phyloP scores from a whole-genome alignment of 768 basidiomycete species.

The Lactifluus rugatus region DNA sequence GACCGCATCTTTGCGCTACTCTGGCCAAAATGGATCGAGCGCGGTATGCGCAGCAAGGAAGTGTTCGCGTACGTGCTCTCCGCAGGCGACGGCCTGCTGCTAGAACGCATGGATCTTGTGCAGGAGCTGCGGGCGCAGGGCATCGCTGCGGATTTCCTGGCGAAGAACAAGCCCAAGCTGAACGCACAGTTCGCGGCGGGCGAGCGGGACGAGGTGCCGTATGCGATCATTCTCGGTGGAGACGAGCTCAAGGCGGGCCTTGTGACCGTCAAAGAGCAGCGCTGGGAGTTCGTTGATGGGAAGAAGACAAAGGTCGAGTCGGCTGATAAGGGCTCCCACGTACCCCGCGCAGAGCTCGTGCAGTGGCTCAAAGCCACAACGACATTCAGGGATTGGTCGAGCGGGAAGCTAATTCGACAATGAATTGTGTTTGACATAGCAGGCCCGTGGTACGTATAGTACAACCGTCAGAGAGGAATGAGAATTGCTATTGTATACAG shows the following conservation, averaged over 20 bases:
- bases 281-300: slow-evolving; percentile 65
- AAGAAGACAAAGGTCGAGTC: slow-evolving; percentile 51
- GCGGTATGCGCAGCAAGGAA: slow-evolving; percentile 74
- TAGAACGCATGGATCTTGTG: slow-evolving; percentile 74
- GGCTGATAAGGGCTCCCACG: slow-evolving; percentile 41
- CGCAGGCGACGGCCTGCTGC: slow-evolving; percentile 79
- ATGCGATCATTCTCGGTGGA: slow-evolving; percentile 83
- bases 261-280: slow-evolving; percentile 88
- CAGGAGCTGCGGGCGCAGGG: slow-evolving; percentile 76
- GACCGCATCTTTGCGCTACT: slow-evolving; percentile 89
- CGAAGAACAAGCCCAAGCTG: slow-evolving; percentile 87
- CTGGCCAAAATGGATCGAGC: slow-evolving; percentile 78
- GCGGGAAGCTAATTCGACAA: slow-evolving; percentile 25
- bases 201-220: slow-evolving; percentile 88
- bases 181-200: slow-evolving; percentile 80
- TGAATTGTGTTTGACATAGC: slow-evolving; percentile 14
- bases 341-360: slow-evolving; percentile 27
- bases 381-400: slow-evolving; percentile 26
- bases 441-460: neutral
- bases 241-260: slow-evolving; percentile 78
- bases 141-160: slow-evolving; percentile 91
- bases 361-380: slow-evolving; percentile 27
- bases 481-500: slow-evolving; percentile 14
- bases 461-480: slow-evolving; percentile 3
- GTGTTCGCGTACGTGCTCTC: slow-evolving; percentile 93